These are phyloP conservation scores for Elaeis oleifera DNA, from an alignment of 202 grass and related monocot species.

Conservation along the genomic window DNA sequence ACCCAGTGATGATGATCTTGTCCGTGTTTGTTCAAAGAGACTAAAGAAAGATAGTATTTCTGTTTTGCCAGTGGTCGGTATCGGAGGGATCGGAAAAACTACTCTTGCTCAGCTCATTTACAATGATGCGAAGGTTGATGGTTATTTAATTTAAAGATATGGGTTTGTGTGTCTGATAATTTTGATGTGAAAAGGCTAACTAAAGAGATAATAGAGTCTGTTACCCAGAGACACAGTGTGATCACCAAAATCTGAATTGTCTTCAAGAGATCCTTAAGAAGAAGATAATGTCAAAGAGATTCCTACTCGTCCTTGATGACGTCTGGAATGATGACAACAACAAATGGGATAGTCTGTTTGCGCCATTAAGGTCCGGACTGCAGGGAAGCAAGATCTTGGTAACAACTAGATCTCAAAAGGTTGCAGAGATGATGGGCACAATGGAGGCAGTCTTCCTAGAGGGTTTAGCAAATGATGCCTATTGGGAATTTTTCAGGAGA, in stretches of 20 bases:
- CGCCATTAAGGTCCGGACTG: slow-evolving; percentile 6
- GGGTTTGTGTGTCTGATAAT: slow-evolving; percentile 27
- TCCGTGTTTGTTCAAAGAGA: slow-evolving; percentile 6
- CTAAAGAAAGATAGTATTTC: slow-evolving; percentile 16
- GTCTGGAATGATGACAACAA: slow-evolving; percentile 23
- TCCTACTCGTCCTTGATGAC: slow-evolving; percentile 42
- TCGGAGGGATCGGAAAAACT: slow-evolving; percentile 68
- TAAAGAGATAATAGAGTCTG: slow-evolving; percentile 29
- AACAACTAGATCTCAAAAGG: slow-evolving; percentile 30
- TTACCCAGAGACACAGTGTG: neutral
- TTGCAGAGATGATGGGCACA: slow-evolving; percentile 11
- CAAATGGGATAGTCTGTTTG: slow-evolving; percentile 16
- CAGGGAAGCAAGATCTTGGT: slow-evolving; percentile 19
- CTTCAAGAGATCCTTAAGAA: slow-evolving; percentile 16
- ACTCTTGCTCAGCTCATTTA: slow-evolving; percentile 38
- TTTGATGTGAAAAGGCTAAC: slow-evolving; percentile 29
- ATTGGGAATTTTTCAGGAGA: slow-evolving; percentile 17
- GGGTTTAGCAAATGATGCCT: slow-evolving; percentile 23
- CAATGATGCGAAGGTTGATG: slow-evolving; percentile 6
- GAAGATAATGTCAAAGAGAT: slow-evolving; percentile 8
- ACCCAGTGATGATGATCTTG: neutral
- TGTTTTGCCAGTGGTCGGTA: slow-evolving; percentile 29
- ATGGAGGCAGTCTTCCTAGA: neutral
- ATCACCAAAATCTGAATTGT: slow-evolving; percentile 12
- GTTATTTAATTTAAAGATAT: slow-evolving; percentile 31